These are phyloP conservation scores for Eugenia klotzschiana DNA, from an alignment of 441 rosid species.

Conservation along the genomic window DNA sequence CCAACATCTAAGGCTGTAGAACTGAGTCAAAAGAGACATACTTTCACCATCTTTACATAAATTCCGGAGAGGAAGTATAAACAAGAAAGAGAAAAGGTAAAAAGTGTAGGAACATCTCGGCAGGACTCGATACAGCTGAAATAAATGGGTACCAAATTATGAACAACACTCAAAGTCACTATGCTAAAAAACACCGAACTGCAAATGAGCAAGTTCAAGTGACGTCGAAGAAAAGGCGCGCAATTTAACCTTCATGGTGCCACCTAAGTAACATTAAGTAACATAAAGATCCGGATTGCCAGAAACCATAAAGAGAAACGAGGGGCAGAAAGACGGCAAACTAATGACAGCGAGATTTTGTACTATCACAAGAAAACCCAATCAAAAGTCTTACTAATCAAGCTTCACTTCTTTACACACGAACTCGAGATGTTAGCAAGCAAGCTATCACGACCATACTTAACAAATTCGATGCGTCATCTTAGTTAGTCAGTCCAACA, in stretches of 20 bases:
- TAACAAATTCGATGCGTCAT: conserved; percentile 16
- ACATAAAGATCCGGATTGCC: neutral
- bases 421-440: conserved; percentile 44
- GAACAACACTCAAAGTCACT: neutral
- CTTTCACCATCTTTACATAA: neutral
- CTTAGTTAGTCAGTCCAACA: conserved; percentile 26
- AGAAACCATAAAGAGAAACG: neutral
- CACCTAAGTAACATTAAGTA: neutral
- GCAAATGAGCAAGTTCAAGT: neutral
- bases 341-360: neutral
- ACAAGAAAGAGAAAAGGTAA: neutral
- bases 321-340: neutral
- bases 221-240: neutral
- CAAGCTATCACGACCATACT: conserved; percentile 26
- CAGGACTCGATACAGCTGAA: neutral
- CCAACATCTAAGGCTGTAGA: neutral
- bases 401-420: conserved; percentile 26
- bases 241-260: neutral
- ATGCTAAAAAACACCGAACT: neutral
- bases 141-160: neutral
- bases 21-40: neutral
- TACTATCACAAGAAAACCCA: neutral
- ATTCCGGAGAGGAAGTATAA: neutral
- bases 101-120: neutral
- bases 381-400: conserved; percentile 8